Evolutionary conservation across 2,329 filamentous ascomycete genomes (phyloP).

Genomic region (Ophiocordyceps camponoti-leonardi): DNA sequence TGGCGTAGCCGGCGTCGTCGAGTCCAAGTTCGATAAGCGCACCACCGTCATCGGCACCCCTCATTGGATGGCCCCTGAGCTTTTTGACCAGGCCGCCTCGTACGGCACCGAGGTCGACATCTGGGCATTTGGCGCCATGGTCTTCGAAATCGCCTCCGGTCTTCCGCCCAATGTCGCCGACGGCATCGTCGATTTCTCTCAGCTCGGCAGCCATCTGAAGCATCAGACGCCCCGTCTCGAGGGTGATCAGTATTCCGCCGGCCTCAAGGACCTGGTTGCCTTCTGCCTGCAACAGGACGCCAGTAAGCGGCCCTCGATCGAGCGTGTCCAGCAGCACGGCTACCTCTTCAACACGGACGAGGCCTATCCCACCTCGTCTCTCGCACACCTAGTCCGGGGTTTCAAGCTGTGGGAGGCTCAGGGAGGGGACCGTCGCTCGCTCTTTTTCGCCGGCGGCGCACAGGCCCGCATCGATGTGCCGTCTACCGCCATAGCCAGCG

Average conservation of each 20-base stretch:
- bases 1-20: slow-evolving; percentile 63
- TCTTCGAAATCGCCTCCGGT: slow-evolving; percentile 68
- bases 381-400: slow-evolving; percentile 50
- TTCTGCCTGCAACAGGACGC: slow-evolving; percentile 58
- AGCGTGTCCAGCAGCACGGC: slow-evolving; percentile 50
- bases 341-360: slow-evolving; percentile 48
- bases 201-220: slow-evolving; percentile 39
- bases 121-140: slow-evolving; percentile 70
- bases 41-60: slow-evolving; percentile 70
- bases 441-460: slow-evolving; percentile 43
- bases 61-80: slow-evolving; percentile 75
- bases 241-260: slow-evolving; percentile 51
- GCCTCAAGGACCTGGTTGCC: slow-evolving; percentile 51
- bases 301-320: slow-evolving; percentile 49
- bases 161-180: slow-evolving; percentile 51
- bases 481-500: slow-evolving; percentile 28
- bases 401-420: slow-evolving; percentile 62
- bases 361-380: slow-evolving; percentile 43
- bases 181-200: slow-evolving; percentile 25
- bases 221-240: slow-evolving; percentile 50
- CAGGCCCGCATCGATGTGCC: slow-evolving; percentile 30
- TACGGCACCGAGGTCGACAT: slow-evolving; percentile 64
- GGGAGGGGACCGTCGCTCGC: slow-evolving; percentile 51
- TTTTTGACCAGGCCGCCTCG: slow-evolving; percentile 46
- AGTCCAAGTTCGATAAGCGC: slow-evolving; percentile 58